Evolutionary conservation across 192 early-diverging fungal genomes (phyloP).

Genomic region (Coemansia asiatica): DNA sequence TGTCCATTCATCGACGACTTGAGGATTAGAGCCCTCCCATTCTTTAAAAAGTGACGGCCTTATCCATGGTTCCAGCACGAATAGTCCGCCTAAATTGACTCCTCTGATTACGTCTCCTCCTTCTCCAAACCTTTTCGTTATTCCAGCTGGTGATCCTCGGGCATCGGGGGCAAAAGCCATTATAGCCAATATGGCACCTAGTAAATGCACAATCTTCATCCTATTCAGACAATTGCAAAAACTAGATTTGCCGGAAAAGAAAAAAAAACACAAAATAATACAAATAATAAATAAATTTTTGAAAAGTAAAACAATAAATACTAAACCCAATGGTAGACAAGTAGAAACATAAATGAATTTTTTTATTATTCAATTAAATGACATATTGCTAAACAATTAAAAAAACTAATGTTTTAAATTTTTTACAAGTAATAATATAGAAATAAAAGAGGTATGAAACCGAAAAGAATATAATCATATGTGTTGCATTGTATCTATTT

Average conservation of each 20-base stretch:
- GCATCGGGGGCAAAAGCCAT: slow-evolving; percentile 4
- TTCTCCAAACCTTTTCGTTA: slow-evolving; percentile 33
- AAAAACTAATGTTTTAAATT: neutral
- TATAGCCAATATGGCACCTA: slow-evolving; percentile 7
- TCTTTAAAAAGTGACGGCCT: slow-evolving; percentile 50
- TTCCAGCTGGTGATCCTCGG: slow-evolving; percentile 13
- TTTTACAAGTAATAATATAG: neutral
- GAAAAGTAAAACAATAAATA: neutral
- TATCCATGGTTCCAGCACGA: slow-evolving; percentile 66
- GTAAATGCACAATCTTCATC: slow-evolving; percentile 16
- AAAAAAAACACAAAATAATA: neutral
- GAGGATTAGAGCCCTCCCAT: slow-evolving; percentile 37
- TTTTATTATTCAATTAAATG: too few species aligned
- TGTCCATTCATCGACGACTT: slow-evolving; percentile 61
- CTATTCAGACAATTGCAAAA: neutral
- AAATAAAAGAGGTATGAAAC: too few species aligned
- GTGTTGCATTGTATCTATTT: too few species aligned
- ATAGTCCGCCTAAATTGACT: slow-evolving; percentile 60
- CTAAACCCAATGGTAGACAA: neutral
- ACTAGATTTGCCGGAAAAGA: neutral
- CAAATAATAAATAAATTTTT: neutral
- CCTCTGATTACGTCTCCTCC: slow-evolving; percentile 55
- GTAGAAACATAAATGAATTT: neutral
- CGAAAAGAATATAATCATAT: too few species aligned
- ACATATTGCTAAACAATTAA: neutral